Evolutionary conservation across 495 filamentous ascomycete genomes (phyloP), one percentile per base, ranked within the genome.

Genomic region (Zalerion maritima): DNA sequence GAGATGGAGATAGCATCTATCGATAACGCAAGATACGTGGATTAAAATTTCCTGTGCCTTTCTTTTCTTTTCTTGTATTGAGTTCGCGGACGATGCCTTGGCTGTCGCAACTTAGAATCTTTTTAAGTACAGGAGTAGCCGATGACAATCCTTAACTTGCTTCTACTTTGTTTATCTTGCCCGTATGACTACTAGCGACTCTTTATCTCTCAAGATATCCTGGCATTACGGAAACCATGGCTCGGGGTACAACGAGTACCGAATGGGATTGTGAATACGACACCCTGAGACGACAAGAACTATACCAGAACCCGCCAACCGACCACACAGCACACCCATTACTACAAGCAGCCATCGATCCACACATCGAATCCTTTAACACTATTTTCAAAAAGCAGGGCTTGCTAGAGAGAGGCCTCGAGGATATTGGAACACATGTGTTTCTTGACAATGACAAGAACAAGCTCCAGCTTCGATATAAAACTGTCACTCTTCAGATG

Each of bases 291-390:
- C 74, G 87, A 40, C 78, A 96, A 46, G 70, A 75, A 14, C 78
- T 96, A 10, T 97, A 94, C 48, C 66, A 70, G 41, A 72, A 86
- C 37, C 87, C 89, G 2, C 86, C 89, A 1, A 76, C 68, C 43
- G 84, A 94, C 43, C 73, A 69, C 26, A 78, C 84, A 9, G 82
- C 89, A 29, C 96, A 89, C 49, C 89, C 89, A 3, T 69, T 80
- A 8, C 67, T 97, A 25, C 75, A 81, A 26, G 71, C 68, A 22
- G 81, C 87, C 2, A 72, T 94, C 36, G 64, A 75, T 34, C 89
- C 89, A 18, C 89, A 97, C 50, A 73, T 94, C 47, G 73, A 94
- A 38, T 87, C 89, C 6, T 96, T 94, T 72, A 92, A 97, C 62
- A 77, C 80, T n/a, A 59, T 94, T 21, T 84, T 94, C 44, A 66